These are phyloP conservation scores for Linnemannia elongata DNA, from an alignment of 192 early-diverging fungal species.

Conservation along the genomic window DNA sequence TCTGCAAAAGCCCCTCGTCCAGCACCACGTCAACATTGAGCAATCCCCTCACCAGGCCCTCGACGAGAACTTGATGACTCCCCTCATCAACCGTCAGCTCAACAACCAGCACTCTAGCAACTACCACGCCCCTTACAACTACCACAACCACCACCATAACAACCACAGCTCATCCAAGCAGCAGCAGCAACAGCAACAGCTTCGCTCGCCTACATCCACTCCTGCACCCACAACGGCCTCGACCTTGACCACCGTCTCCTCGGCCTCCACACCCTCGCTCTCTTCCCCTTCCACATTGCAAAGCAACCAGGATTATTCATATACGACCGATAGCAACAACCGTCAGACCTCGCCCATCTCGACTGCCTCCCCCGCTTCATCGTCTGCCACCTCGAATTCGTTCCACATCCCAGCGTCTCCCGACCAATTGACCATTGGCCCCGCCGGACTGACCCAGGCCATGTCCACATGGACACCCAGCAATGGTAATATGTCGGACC, in stretches of 20 bases:
- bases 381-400: constrained; percentile 16
- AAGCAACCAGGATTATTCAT: constrained; percentile 26
- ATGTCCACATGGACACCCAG: constrained; percentile 45
- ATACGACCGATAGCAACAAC: constrained; percentile 4
- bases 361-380: constrained; percentile 19
- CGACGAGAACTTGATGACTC: constrained; percentile 32
- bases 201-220: constrained; percentile 38
- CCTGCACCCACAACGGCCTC: constrained; percentile 45
- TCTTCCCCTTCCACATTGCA: constrained; percentile 26
- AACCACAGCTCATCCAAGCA: constrained; percentile 16
- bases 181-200: constrained; percentile 16
- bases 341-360: constrained; percentile 6
- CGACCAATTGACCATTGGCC: constrained; percentile 31
- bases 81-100: constrained; percentile 41
- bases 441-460: constrained; percentile 26
- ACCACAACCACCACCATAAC: constrained; percentile 23
- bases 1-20: constrained; percentile 30
- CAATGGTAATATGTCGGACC: constrained; percentile 22
- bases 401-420: constrained; percentile 52
- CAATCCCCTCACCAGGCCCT: constrained; percentile 35
- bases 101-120: constrained; percentile 39
- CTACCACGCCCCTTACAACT: constrained; percentile 20
- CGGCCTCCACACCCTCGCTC: constrained; percentile 49
- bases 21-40: constrained; percentile 47
- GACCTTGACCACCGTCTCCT: constrained; percentile 34